phyloP scores from a whole-genome alignment of 2,329 filamentous ascomycete species.

The Drechslera avenae region DNA sequence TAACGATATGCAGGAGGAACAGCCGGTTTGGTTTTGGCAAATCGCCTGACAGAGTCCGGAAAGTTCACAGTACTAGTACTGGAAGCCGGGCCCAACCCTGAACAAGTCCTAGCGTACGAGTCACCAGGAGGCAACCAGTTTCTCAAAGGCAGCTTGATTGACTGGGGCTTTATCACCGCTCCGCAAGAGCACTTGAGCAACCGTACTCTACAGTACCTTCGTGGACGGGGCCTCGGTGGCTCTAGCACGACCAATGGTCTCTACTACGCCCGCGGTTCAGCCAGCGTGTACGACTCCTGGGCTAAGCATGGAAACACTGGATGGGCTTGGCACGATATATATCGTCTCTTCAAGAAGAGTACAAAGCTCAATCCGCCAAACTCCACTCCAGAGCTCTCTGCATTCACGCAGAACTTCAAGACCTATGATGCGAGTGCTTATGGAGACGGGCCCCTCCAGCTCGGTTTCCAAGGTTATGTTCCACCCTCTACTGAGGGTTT shows the following conservation, averaged over 20 bases:
- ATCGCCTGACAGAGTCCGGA: conserved; percentile 31
- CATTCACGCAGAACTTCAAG: conserved; percentile 35
- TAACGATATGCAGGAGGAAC: conserved; percentile 23
- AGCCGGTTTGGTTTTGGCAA: conserved; percentile 34
- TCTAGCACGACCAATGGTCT: conserved; percentile 44
- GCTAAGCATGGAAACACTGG: conserved; percentile 61
- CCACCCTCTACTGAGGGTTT: conserved; percentile 36
- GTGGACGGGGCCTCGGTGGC: conserved; percentile 39
- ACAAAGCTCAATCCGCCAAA: conserved; percentile 40
- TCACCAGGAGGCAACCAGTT: conserved; percentile 37
- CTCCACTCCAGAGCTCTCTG: conserved; percentile 22
- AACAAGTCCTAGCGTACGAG: conserved; percentile 38
- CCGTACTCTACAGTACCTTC: conserved; percentile 32
- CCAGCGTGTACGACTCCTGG: conserved; percentile 57
- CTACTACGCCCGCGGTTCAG: conserved; percentile 40
- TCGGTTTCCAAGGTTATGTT: conserved; percentile 39
- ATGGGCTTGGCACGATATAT: conserved; percentile 53
- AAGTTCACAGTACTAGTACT: conserved; percentile 38
- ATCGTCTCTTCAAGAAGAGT: conserved; percentile 30
- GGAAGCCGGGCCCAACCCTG: conserved; percentile 39
- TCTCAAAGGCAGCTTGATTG: conserved; percentile 34
- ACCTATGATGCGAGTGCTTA: conserved; percentile 38
- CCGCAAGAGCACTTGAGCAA: conserved; percentile 30
- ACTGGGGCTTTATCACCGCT: conserved; percentile 37
- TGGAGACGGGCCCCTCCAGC: conserved; percentile 34